Percentiles rank a stretch among this genome's conserved stretches.
Conservation (phyloP, 306 rosid genomes). For the Cicer pinnatifidum region DNA sequence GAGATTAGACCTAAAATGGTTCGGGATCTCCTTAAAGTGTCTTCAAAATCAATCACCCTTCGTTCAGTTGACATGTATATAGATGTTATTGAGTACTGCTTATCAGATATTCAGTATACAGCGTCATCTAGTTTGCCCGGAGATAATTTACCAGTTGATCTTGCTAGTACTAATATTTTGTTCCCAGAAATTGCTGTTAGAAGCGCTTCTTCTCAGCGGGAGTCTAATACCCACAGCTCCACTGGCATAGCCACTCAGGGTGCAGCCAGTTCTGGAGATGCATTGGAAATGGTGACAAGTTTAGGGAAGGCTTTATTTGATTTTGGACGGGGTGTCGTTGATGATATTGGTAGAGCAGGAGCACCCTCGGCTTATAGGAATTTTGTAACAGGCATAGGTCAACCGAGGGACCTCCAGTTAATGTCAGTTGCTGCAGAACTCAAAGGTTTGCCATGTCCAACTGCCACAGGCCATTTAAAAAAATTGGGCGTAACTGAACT, state of each 20-base stretch:
- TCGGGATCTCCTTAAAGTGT: constrained; percentile 72
- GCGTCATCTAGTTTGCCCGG: constrained; percentile 50
- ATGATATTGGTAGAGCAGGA: constrained; percentile 87
- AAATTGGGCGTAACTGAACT: constrained; percentile 80
- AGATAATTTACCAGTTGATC: constrained; percentile 47
- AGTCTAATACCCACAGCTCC: constrained; percentile 50
- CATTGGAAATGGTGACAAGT: constrained; percentile 95
- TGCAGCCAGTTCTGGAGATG: constrained; percentile 90
- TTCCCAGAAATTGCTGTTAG: constrained; percentile 52
- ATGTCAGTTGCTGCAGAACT: constrained; percentile 72
- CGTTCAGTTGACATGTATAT: constrained; percentile 83
- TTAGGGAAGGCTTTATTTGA: constrained; percentile 91
- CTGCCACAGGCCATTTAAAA: constrained; percentile 69
- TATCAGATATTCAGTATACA: constrained; percentile 73
- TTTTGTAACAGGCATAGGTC: constrained; percentile 51
- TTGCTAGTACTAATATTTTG: constrained; percentile 42
- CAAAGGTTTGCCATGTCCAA: constrained; percentile 91
- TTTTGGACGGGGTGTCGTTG: constrained; percentile 96
- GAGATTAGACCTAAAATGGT: constrained; percentile 97
- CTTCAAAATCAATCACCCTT: constrained; percentile 69
- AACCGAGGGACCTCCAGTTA: constrained; percentile 56
- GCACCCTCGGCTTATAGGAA: constrained; percentile 62
- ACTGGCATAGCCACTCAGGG: constrained; percentile 58
- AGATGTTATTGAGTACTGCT: constrained; percentile 96
- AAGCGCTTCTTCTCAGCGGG: constrained; percentile 54